Percentiles rank a stretch among this genome's conserved stretches.
phyloP scores from a whole-genome alignment of 768 basidiomycete species.

The Pleurotus ostreatus region DNA sequence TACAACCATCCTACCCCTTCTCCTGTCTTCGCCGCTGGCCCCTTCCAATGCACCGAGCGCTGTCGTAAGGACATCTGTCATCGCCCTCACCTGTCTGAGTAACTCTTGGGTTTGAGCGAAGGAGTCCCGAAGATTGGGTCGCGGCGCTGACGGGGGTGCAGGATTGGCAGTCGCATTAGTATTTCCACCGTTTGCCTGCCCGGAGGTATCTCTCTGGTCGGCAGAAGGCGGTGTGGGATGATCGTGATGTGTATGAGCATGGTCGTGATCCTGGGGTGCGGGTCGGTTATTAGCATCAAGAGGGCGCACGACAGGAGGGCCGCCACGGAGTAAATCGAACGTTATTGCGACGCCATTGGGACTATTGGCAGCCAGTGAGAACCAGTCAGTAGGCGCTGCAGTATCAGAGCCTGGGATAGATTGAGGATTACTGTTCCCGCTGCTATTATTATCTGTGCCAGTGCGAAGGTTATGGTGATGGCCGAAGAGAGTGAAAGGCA shows the following conservation, averaged over 20 bases:
- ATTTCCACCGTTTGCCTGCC: neutral
- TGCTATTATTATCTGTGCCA: neutral
- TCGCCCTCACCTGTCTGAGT: neutral
- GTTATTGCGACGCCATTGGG: constrained; percentile 5
- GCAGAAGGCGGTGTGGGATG: neutral
- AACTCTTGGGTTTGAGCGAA: neutral
- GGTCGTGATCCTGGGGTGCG: neutral
- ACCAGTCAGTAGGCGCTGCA: neutral
- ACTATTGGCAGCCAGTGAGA: neutral
- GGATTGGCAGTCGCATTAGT: neutral
- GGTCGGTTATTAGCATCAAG: neutral
- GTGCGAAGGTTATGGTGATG: neutral
- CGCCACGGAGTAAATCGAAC: constrained; percentile 3
- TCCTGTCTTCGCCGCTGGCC: constrained; percentile 50
- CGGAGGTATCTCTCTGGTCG: neutral
- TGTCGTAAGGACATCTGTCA: constrained; percentile 3
- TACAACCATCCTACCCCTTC: constrained; percentile 60
- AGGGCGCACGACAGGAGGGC: neutral
- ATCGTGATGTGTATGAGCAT: neutral
- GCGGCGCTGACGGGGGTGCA: neutral
- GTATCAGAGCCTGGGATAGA: neutral
- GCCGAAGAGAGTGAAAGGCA: constrained; percentile 2
- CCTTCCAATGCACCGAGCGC: neutral
- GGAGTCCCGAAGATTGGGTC: neutral
- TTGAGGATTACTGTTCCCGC: neutral